Conservation (phyloP, 352 stramenopile genomes). For the Globisporangium cystogenes region DNA sequence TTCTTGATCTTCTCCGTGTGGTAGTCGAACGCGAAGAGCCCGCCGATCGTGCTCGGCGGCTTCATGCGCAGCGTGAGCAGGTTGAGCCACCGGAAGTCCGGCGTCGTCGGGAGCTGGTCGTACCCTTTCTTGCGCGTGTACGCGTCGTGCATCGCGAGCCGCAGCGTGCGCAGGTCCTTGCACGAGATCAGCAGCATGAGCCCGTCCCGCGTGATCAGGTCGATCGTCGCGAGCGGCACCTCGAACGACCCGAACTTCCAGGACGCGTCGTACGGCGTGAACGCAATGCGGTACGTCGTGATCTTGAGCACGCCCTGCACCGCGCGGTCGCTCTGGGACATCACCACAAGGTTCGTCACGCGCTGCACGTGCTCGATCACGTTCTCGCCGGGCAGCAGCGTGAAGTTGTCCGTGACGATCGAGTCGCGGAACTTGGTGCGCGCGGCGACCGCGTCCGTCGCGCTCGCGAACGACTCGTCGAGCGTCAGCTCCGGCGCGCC, state of each 20-base stretch:
- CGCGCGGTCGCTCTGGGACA: conserved; percentile 74
- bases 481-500: conserved; percentile 15
- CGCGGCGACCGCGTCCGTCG: conserved; percentile 18
- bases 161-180: conserved; percentile 77
- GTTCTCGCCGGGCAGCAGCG: conserved; percentile 51
- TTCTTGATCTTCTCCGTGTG: conserved; percentile 61
- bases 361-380: conserved; percentile 80
- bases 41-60: conserved; percentile 64
- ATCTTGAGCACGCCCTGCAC: conserved; percentile 85
- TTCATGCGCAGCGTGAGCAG: conserved; percentile 75
- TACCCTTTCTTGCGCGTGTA: conserved; percentile 81
- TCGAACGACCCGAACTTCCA: conserved; percentile 86
- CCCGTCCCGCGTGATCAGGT: conserved; percentile 70
- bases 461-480: conserved; percentile 23
- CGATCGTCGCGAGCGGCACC: conserved; percentile 69
- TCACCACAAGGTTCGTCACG: conserved; percentile 82
- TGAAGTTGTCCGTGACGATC: conserved; percentile 58
- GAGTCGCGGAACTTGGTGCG: conserved; percentile 49
- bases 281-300: conserved; percentile 78
- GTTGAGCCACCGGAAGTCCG: conserved; percentile 77
- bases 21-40: conserved; percentile 81
- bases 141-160: conserved; percentile 81
- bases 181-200: conserved; percentile 78
- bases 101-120: conserved; percentile 67
- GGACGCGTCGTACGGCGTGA: conserved; percentile 79